Evolutionary conservation across 805 yeast genomes (phyloP), one percentile per base, ranked within the genome.

Genomic region (Wickerhamomyces ciferrii): DNA sequence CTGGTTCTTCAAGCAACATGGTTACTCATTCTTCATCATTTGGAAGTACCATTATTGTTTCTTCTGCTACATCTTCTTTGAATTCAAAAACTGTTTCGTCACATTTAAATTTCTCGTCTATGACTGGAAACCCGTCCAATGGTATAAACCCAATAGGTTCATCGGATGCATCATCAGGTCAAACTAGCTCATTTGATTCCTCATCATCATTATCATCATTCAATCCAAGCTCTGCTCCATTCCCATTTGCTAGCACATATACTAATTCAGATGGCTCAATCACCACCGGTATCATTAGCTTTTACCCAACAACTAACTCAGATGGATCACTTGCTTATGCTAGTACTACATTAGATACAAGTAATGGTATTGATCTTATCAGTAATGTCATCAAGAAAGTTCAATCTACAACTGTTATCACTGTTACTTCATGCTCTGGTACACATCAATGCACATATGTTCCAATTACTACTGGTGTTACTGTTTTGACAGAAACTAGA

Each of bases 381-480:
- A 5, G 18, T 5, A 19, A n/a, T n/a, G 20, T 3, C 3, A 23
- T 14, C 19, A 6, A 14, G 10, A 11, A 3, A 9, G 45, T 10
- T 8, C 23, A 14, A n/a, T 21, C 39, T 5, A 19, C 39, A 24
- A 27, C 36, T 20, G 29, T 43, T 36, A 36, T 32, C 19, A 29
- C 42, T 18, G 17, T 29, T n/a, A n/a, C 23, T 15, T 24, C 35
- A 19, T 15, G 37, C 13, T 19, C 32, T 34, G 37, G n/a, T 34
- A 5, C 19, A 15, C 5, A 34, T 10, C 6, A 10, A 13, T 34
- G 35, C 18, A 20, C 29, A 21, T 56, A 60, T 42, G 61, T 64
- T 44, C 60, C 67, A 42, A 61, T 59, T 42, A 62, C 68, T 43
- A 58, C 60, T 42, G 55, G 61, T 58, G 64, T 63, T 49, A 60